These are phyloP conservation scores for Fusarium brevicatenulatum DNA, from an alignment of 2,329 filamentous ascomycete species.

Conservation along the genomic window DNA sequence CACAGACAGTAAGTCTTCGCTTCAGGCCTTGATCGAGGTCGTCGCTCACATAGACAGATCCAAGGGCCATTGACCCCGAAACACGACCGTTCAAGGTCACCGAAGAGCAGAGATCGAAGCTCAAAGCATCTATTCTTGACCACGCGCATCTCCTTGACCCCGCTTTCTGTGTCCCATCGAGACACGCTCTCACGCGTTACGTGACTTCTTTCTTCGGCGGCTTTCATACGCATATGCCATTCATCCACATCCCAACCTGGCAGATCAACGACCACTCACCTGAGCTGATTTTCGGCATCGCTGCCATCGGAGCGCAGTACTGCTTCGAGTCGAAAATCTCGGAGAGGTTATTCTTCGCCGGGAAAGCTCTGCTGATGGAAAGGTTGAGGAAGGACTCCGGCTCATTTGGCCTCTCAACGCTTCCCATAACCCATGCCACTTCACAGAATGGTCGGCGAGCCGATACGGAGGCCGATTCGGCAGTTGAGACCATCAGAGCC, in stretches of 20 bases:
- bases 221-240: conserved; percentile 52
- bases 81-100: conserved; percentile 43
- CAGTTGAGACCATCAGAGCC: conserved; percentile 47
- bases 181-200: conserved; percentile 51
- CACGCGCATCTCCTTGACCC: conserved; percentile 39
- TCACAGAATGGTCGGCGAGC: conserved; percentile 2
- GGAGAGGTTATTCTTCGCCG: conserved; percentile 48
- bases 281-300: conserved; percentile 48
- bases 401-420: conserved; percentile 16
- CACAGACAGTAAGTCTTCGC: neutral
- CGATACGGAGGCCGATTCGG: neutral
- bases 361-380: conserved; percentile 48
- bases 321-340: conserved; percentile 51
- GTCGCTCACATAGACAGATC: neutral
- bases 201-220: conserved; percentile 45
- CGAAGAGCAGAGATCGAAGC: conserved; percentile 48
- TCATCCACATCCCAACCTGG: conserved; percentile 52
- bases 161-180: conserved; percentile 48
- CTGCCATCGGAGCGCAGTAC: conserved; percentile 52
- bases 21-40: accelerated
- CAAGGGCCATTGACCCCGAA: conserved; percentile 5
- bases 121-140: conserved; percentile 18
- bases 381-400: conserved; percentile 39
- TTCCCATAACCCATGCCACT: conserved; percentile 5
- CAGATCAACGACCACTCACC: conserved; percentile 45